These are phyloP conservation scores for Caryopteris hybrid DNA, from an alignment of 305 asterid genomes.

Conservation along the genomic window DNA sequence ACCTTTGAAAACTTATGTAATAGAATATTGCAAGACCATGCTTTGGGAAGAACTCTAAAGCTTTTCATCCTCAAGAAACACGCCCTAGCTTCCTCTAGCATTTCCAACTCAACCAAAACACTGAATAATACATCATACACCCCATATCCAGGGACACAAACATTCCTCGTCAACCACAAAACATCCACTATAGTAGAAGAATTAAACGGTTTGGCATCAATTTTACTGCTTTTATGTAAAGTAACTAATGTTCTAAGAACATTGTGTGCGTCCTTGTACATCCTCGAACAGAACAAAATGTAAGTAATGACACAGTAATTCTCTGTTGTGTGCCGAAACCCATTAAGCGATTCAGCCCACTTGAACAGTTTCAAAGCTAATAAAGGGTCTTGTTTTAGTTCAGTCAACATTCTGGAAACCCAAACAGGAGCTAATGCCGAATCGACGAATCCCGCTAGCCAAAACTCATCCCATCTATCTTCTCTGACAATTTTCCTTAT, in stretches of 20 bases:
- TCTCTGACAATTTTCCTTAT: constrained; percentile 42
- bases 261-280: constrained; percentile 57
- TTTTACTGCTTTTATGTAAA: constrained; percentile 16
- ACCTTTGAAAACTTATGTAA: constrained; percentile 51
- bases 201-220: constrained; percentile 16
- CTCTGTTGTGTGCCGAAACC: constrained; percentile 55
- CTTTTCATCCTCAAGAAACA: constrained; percentile 71
- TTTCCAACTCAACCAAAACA: constrained; percentile 63
- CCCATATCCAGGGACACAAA: constrained; percentile 61
- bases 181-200: constrained; percentile 46
- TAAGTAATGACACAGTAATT: constrained; percentile 70
- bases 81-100: constrained; percentile 71
- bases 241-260: constrained; percentile 58
- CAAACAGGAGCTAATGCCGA: constrained; percentile 60
- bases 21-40: constrained; percentile 75
- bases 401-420: constrained; percentile 47
- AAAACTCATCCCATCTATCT: constrained; percentile 58
- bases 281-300: constrained; percentile 72
- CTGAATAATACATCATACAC: constrained; percentile 73
- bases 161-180: constrained; percentile 67
- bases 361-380: constrained; percentile 67
- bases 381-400: constrained; percentile 62
- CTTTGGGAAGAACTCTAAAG: constrained; percentile 57
- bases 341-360: constrained; percentile 51
- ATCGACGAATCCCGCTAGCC: constrained; percentile 34